Evolutionary conservation across 306 rosid species (phyloP).

Genomic region (Dryas alaskensis): DNA sequence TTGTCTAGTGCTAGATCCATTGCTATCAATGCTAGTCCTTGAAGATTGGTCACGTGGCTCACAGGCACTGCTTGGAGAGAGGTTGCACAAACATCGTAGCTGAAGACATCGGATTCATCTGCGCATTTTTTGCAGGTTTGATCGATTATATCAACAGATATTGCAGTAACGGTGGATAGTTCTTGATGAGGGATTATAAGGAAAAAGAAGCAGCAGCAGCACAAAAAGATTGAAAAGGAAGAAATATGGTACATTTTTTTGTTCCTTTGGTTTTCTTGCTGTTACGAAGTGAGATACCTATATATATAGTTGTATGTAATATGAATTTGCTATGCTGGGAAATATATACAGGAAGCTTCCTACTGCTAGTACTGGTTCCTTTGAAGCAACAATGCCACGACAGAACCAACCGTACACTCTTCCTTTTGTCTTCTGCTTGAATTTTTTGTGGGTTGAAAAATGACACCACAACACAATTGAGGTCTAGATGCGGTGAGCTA

Average conservation of each 20-base stretch:
- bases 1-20: constrained; percentile 61
- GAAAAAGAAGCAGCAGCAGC: constrained; percentile 18
- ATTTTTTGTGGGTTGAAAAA: too few relatives aligned
- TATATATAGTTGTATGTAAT: background rate
- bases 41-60: constrained; percentile 45
- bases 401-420: background rate
- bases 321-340: background rate
- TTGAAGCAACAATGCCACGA: background rate
- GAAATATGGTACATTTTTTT: constrained; percentile 14
- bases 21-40: constrained; percentile 49
- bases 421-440: too few relatives aligned
- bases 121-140: constrained; percentile 51
- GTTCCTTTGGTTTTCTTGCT: constrained; percentile 3
- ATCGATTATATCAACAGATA: constrained; percentile 29
- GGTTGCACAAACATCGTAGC: constrained; percentile 33
- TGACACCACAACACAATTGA: too few relatives aligned
- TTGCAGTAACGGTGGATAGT: constrained; percentile 1
- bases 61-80: constrained; percentile 42
- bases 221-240: constrained; percentile 5
- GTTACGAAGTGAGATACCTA: background rate
- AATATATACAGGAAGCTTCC: constrained; percentile 22
- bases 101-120: constrained; percentile 30
- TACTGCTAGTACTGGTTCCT: background rate
- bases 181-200: constrained; percentile 21
- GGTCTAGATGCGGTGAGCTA: too few relatives aligned